phyloP scores from a whole-genome alignment of 768 basidiomycete genomes.

The Paxillus rubicundulus region DNA sequence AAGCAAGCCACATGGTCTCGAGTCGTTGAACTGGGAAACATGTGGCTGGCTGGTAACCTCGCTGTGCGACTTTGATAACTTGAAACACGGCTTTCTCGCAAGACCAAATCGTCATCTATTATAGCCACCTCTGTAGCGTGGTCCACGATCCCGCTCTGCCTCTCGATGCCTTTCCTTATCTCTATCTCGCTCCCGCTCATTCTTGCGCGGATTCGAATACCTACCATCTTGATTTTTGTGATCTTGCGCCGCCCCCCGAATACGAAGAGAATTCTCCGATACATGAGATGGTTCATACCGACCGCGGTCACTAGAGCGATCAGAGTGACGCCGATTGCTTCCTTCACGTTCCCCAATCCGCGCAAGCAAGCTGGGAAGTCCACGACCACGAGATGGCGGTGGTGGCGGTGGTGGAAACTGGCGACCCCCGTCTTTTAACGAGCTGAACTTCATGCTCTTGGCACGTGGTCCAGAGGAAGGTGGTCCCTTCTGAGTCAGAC shows the following conservation, averaged over 20 bases:
- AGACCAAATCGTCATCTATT: conserved; percentile 50
- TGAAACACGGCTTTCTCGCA: not conserved
- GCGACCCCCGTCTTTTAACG: conserved; percentile 28
- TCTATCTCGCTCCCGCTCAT: conserved; percentile 17
- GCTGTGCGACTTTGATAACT: not conserved
- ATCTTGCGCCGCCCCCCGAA: conserved; percentile 32
- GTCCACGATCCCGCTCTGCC: conserved; percentile 28
- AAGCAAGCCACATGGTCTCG: conserved; percentile 7
- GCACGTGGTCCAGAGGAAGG: conserved; percentile 7
- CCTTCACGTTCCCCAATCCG: conserved; percentile 24
- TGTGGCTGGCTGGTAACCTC: conserved; percentile 4
- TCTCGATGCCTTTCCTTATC: conserved; percentile 20
- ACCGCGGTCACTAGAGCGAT: conserved; percentile 2
- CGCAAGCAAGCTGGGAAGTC: conserved; percentile 33
- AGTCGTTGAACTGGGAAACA: conserved; percentile 1
- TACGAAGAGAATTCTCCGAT: conserved; percentile 17
- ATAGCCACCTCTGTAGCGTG: conserved; percentile 51
- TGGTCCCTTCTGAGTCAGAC: conserved; percentile 13
- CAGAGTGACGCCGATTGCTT: conserved; percentile 2
- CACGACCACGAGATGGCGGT: conserved; percentile 18
- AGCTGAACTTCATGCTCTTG: conserved; percentile 39
- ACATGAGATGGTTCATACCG: conserved; percentile 5
- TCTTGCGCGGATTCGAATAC: conserved; percentile 9
- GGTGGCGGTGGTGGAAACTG: conserved; percentile 18
- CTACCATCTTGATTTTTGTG: conserved; percentile 11